Conservation (phyloP, 352 stramenopile species). For the Saprolegnia diclina region DNA sequence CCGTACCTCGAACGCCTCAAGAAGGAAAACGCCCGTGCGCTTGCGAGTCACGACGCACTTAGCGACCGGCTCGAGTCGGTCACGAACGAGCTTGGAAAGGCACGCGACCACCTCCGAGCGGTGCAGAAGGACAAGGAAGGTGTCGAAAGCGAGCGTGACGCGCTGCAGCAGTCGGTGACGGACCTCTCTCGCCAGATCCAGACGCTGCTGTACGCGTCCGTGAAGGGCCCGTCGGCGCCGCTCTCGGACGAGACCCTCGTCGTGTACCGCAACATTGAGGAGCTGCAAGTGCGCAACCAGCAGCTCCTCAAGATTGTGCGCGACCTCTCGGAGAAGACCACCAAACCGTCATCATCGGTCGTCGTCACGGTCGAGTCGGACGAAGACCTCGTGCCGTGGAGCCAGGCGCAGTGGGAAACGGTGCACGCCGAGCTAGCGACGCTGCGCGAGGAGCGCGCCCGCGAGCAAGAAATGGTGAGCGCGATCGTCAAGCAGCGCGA, state of each 20-base stretch:
- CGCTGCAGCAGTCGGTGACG: constrained; percentile 73
- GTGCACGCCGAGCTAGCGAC: constrained; percentile 75
- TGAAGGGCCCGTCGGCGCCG: constrained; percentile 39
- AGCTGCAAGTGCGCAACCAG: constrained; percentile 91
- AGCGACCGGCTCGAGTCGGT: constrained; percentile 59
- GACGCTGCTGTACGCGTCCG: constrained; percentile 66
- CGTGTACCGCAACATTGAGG: constrained; percentile 78
- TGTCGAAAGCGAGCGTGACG: constrained; percentile 63
- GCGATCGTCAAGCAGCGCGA: constrained; percentile 95
- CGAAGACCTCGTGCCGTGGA: constrained; percentile 38
- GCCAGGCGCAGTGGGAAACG: constrained; percentile 12
- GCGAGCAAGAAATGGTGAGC: constrained; percentile 84
- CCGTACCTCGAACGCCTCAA: constrained; percentile 85
- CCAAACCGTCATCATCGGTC: constrained; percentile 26
- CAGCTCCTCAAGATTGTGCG: constrained; percentile 79
- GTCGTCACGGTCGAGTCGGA: constrained; percentile 54
- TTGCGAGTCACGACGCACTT: constrained; percentile 75
- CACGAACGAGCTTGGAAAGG: constrained; percentile 65
- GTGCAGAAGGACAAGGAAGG: constrained; percentile 54
- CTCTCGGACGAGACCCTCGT: constrained; percentile 65
- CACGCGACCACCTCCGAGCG: constrained; percentile 45
- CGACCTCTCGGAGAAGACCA: constrained; percentile 53
- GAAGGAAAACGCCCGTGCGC: constrained; percentile 84
- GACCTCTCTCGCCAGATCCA: constrained; percentile 92
- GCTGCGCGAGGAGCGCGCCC: constrained; percentile 62